Evolutionary conservation across 2,329 filamentous ascomycete species (phyloP).

Genomic region (Venturia aucupariae): DNA sequence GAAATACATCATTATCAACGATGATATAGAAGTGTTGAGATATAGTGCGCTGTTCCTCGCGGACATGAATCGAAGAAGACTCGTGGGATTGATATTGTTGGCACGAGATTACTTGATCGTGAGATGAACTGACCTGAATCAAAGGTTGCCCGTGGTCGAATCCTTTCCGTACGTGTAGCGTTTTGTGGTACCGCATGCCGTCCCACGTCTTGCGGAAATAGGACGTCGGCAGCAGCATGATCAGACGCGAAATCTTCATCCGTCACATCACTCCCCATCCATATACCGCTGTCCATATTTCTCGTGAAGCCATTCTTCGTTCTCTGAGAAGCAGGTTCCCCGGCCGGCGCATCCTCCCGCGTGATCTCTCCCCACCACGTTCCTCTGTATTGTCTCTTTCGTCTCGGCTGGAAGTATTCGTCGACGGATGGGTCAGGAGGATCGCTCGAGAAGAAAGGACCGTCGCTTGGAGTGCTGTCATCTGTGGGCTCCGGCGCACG

Average conservation of each 20-base stretch:
- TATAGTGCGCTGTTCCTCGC: not conserved
- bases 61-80: too few species aligned
- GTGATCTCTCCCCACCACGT: constrained; percentile 48
- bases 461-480: constrained; percentile 40
- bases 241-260: not conserved
- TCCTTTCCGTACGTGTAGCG: not conserved
- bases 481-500: not conserved
- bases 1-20: not conserved
- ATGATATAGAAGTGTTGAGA: too few species aligned
- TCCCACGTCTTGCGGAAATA: not conserved
- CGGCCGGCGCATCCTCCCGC: constrained; percentile 16
- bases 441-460: constrained; percentile 62
- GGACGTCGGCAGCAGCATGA: not conserved
- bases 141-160: too few species aligned
- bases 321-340: constrained; percentile 26
- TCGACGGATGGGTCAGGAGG: constrained; percentile 45
- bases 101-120: too few species aligned
- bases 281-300: constrained; percentile 61
- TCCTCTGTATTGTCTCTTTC: constrained; percentile 55
- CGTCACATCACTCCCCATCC: constrained; percentile 33
- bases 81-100: too few species aligned
- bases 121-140: too few species aligned
- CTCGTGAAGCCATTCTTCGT: constrained; percentile 46
- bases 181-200: not conserved
- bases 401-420: constrained; percentile 50